Conservation (phyloP, 306 rosid species). For the Medicago ruthenica region DNA sequence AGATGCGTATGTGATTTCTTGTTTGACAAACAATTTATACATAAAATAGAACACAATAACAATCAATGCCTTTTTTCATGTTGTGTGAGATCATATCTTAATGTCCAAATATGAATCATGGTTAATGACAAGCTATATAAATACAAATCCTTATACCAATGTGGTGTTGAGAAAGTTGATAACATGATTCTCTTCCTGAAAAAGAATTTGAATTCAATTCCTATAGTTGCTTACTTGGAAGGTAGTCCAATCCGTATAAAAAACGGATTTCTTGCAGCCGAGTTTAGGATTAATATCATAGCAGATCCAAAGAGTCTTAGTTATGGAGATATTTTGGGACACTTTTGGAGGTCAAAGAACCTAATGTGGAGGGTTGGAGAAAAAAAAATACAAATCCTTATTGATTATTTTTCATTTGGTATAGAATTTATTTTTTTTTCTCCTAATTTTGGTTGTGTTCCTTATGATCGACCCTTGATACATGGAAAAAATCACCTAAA, state of each 20-base stretch:
- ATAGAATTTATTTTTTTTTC: background rate
- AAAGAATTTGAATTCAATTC: no score
- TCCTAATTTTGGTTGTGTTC: background rate
- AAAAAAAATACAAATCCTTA: no score
- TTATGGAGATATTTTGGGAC: no score
- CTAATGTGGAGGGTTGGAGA: no score
- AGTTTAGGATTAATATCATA: no score
- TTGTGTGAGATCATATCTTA: background rate
- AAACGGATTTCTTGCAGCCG: no score
- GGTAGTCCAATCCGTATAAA: no score
- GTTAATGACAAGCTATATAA: background rate
- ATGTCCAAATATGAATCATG: background rate
- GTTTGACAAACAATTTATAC: constrained; percentile 7
- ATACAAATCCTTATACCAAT: background rate
- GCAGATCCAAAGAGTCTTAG: no score
- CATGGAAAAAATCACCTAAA: background rate
- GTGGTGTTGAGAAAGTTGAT: no score
- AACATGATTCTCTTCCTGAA: no score
- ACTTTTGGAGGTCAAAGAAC: no score
- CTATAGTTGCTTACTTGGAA: no score
- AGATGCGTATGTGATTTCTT: constrained; percentile 12
- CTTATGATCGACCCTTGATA: background rate
- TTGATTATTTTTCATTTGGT: background rate
- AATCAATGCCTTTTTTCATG: background rate
- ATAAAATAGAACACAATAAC: background rate